Base-by-base conservation (phyloP, 495 filamentous ascomycete genomes). In the Amphirosellinia nigrospora region DNA sequence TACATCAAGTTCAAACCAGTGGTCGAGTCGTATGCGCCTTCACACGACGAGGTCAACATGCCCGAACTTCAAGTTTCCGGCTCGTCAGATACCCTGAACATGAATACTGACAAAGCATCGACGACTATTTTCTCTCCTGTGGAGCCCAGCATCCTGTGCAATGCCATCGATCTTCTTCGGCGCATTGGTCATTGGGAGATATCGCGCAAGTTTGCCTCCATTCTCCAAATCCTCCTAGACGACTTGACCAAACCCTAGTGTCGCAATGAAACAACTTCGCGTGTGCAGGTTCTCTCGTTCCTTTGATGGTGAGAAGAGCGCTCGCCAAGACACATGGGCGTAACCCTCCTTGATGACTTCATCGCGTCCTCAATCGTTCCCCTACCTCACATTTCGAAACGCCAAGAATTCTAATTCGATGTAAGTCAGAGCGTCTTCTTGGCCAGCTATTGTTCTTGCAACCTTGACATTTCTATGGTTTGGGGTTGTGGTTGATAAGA, bases 101-200 rank as follows among this genome's bases (percentile, higher is more conserved):
- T 52, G 21, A 67, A 46, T 21, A 45, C 19, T 10, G 64, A 67
- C 23, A 67, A 67, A 30, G 39, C 38, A 4, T 58, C 64, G 19
- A 23, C 64, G 9, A 21, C 64, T 9, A 67, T 67, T 15, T 67
- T 67, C 64, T 58, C 64, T n/a, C 64, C 64, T 21, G 64, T 67
- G 36, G 64, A 67, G 52, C 64, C 64, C 26, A 67, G 64, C 39
- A 67, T 67, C 28, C 52, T 67, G 10, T 67, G 64, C 53, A 67
- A 67, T 1, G 56, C 79, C 23, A 77, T 77, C 60, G 79, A 80
- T 60, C 68, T 81, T n/a, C 67, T 81, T 15, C 71, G 73, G 28
- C 73, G 79, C 15, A 75, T 79, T 66, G 79, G 79, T 1, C 74
- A 80, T 32, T 81, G 79, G 79, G 75, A 69, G 23, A 80, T 81